Conservation (phyloP, 2,329 filamentous ascomycete species). For the Fusarium sp. region DNA sequence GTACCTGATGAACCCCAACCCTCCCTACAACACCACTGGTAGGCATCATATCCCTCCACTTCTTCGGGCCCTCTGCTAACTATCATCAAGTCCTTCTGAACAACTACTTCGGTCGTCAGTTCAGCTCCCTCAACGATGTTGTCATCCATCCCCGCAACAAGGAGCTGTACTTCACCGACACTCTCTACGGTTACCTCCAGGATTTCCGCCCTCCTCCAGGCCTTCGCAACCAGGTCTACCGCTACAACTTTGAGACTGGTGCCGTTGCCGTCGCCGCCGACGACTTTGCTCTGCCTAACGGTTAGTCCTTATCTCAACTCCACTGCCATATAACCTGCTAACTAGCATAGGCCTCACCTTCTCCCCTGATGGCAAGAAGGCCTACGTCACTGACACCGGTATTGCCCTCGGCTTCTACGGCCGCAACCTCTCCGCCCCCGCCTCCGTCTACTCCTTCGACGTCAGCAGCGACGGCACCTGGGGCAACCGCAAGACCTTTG, state of each 20-base stretch:
- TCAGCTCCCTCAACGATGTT: slow-evolving; percentile 71
- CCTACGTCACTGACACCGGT: slow-evolving; percentile 70
- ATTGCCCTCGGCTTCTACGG: slow-evolving; percentile 55
- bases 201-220: slow-evolving; percentile 66
- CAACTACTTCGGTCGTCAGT: slow-evolving; percentile 70
- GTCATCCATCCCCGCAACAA: slow-evolving; percentile 64
- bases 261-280: slow-evolving; percentile 68
- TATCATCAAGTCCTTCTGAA: slow-evolving; percentile 60
- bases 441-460: slow-evolving; percentile 62
- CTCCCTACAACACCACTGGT: slow-evolving; percentile 65
- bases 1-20: slow-evolving; percentile 44
- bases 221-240: slow-evolving; percentile 70
- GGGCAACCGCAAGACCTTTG: slow-evolving; percentile 65
- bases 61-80: neutral
- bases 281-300: slow-evolving; percentile 67
- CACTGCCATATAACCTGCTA: neutral
- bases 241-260: slow-evolving; percentile 62
- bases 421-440: slow-evolving; percentile 53
- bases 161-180: slow-evolving; percentile 73
- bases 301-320: slow-evolving; percentile 33
- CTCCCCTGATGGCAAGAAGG: slow-evolving; percentile 63
- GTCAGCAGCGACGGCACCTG: slow-evolving; percentile 60
- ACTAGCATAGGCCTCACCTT: slow-evolving; percentile 61
- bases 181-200: slow-evolving; percentile 69
- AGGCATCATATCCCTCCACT: neutral